These are phyloP conservation scores for Marchantia paleacea DNA, from an alignment of 225 moss, liverwort and hornwort genomes.

Conservation along the genomic window DNA sequence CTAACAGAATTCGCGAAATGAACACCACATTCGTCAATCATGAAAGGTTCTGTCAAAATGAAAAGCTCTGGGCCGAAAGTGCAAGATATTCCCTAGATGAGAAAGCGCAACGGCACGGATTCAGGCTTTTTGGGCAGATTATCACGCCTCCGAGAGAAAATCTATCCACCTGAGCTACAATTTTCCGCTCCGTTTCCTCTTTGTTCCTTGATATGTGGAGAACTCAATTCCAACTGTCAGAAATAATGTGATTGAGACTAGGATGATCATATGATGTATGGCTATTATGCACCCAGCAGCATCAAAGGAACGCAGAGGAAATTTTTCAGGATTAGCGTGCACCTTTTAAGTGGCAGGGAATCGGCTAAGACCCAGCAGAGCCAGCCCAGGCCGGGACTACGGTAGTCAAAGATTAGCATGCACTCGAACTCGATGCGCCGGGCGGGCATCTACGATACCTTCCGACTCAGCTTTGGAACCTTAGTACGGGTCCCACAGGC, in stretches of 20 bases:
- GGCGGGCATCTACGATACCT: neutral
- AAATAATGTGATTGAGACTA: neutral
- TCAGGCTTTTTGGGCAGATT: neutral
- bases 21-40: neutral
- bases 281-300: neutral
- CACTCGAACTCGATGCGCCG: neutral
- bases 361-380: neutral
- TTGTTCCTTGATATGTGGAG: constrained; percentile 2
- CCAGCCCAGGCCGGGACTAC: neutral
- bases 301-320: neutral
- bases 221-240: neutral
- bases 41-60: neutral
- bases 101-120: neutral
- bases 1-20: neutral
- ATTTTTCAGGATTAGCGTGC: neutral
- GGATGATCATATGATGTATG: neutral
- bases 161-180: neutral
- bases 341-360: constrained; percentile 3
- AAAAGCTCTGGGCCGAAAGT: neutral
- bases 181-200: neutral
- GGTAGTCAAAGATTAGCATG: neutral
- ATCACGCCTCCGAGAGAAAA: neutral
- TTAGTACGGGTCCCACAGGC: neutral
- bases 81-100: neutral
- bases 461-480: neutral